A percentile compares a stretch with the other conserved stretches of the same genome.
phyloP scores from a whole-genome alignment of 352 stramenopile genomes.

The Albugo candida region DNA sequence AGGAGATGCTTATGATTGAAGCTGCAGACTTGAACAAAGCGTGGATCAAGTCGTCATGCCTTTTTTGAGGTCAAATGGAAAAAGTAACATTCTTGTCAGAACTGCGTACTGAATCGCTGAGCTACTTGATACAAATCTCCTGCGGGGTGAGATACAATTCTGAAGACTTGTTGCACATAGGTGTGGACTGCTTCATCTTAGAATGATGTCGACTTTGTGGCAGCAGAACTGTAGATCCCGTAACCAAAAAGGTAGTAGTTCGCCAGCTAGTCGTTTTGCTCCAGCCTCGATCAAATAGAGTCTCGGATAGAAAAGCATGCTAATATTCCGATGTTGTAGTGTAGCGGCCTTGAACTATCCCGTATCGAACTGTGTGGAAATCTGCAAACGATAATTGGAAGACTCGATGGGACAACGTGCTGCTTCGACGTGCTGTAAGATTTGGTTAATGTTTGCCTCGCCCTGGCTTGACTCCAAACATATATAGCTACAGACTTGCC shows the following conservation, averaged over 20 bases:
- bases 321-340: constrained; percentile 66
- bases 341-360: constrained; percentile 73
- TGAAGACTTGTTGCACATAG: too few species aligned
- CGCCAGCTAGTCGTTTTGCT: constrained; percentile 85
- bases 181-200: too few species aligned
- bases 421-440: constrained; percentile 94
- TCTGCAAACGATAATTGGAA: constrained; percentile 98
- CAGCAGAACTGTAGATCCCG: constrained; percentile 84
- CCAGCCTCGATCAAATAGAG: constrained; percentile 93
- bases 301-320: constrained; percentile 91
- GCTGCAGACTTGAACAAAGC: too few species aligned
- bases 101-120: too few species aligned
- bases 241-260: constrained; percentile 94
- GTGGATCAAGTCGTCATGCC: too few species aligned
- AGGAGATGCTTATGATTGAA: too few species aligned
- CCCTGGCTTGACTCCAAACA: constrained; percentile 91
- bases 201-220: constrained; percentile 98
- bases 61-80: too few species aligned
- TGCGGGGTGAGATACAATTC: too few species aligned
- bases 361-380: constrained; percentile 90
- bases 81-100: too few species aligned
- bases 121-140: too few species aligned
- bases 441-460: constrained; percentile 98
- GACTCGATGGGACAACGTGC: constrained; percentile 90
- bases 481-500: constrained; percentile 97